phyloP scores from a whole-genome alignment of 163 green algal species.

The Scenedesmus sp. region DNA sequence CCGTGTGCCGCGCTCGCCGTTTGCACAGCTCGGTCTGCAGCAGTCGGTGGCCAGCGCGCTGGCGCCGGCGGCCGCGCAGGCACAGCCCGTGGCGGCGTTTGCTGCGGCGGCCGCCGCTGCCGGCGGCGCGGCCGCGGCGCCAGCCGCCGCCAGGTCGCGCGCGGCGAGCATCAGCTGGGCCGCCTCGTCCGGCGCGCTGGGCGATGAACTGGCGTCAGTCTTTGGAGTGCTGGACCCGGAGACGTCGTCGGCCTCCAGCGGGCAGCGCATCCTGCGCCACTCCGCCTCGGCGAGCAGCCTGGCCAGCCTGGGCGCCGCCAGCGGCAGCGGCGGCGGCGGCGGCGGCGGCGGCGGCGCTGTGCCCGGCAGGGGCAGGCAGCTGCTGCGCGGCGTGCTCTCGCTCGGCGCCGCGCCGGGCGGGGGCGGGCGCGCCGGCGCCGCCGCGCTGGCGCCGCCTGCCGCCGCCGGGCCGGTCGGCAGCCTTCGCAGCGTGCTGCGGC shows the following conservation, averaged over 20 bases:
- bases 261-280: constrained; percentile 1
- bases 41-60: constrained; percentile 6
- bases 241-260: constrained; percentile 16
- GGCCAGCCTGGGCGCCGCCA: not conserved
- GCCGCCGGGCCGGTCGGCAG: not conserved
- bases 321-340: not conserved
- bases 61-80: not conserved
- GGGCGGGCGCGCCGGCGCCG: not conserved
- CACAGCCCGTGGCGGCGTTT: not conserved
- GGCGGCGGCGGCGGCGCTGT: not conserved
- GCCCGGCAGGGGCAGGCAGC: too few relatives aligned
- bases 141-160: not conserved
- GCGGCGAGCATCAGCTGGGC: constrained; percentile 17
- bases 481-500: not conserved
- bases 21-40: constrained; percentile 8
- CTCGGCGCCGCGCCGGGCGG: not conserved
- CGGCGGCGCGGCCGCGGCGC: not conserved
- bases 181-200: not conserved
- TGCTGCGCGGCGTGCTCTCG: not conserved
- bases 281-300: constrained; percentile 16
- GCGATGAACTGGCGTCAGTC: constrained; percentile 1
- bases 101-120: not conserved
- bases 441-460: not conserved
- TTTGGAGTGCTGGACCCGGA: constrained; percentile 34
- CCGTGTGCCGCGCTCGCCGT: too few relatives aligned